Conservation (phyloP, 2,329 filamentous ascomycete species). For the Chaetomiaceae sp. region DNA sequence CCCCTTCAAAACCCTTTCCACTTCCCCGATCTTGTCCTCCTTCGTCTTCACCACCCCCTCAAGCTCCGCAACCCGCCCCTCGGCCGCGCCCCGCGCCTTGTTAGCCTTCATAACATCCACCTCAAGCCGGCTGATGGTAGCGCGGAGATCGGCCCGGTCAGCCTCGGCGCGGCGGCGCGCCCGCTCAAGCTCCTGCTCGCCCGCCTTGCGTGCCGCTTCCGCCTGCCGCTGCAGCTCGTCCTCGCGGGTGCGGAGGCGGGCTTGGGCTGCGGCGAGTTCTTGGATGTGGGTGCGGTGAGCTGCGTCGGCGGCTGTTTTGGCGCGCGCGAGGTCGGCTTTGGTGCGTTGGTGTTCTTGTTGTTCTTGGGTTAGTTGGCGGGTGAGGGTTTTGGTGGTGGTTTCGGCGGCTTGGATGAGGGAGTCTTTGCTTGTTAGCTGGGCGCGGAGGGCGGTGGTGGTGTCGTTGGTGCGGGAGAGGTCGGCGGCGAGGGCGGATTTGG, state of each 20-base stretch:
- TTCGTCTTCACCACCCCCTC: conserved; percentile 27
- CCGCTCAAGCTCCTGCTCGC: conserved; percentile 47
- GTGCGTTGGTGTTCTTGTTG: conserved; percentile 61
- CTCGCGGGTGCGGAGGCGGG: conserved; percentile 18
- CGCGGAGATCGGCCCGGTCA: conserved; percentile 59
- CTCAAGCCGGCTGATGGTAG: conserved; percentile 53
- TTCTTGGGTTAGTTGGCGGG: conserved; percentile 30
- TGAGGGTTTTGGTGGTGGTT: conserved; percentile 2
- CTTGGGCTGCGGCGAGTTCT: conserved; percentile 42
- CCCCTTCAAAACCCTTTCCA: conserved; percentile 25
- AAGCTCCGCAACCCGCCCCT: conserved; percentile 27
- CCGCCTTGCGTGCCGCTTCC: conserved; percentile 43
- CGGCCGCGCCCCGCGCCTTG: conserved; percentile 46
- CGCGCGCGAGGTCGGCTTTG: conserved; percentile 53
- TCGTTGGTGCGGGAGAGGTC: conserved; percentile 45
- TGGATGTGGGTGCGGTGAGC: conserved; percentile 66
- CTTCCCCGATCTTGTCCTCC: conserved; percentile 34
- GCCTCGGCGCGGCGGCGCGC: conserved; percentile 49
- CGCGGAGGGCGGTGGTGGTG: conserved; percentile 25
- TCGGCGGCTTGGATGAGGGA: conserved; percentile 27
- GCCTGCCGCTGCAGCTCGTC: conserved; percentile 32
- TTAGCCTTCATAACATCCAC: conserved; percentile 58
- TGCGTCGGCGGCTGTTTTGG: conserved; percentile 64
- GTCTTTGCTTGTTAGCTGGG: conserved; percentile 28
- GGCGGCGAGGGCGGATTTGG: conserved; percentile 52